phyloP scores from a whole-genome alignment of 345 rosid genomes.

The Euclidium syriacum region DNA sequence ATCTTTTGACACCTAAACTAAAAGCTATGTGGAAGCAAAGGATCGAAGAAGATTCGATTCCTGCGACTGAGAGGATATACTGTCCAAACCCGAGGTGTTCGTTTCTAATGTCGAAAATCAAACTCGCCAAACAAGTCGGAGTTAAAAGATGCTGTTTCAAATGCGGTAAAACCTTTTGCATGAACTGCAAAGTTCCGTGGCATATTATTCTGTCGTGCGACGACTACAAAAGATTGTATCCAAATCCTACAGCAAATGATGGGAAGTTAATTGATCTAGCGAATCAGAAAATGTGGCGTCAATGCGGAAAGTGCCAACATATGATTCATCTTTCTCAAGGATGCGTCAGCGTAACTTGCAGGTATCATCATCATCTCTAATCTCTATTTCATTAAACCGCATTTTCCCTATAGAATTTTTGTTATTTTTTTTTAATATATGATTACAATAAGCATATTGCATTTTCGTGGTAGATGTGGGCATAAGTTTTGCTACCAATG shows the following conservation, averaged over 20 bases:
- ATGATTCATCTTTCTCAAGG: conserved; percentile 43
- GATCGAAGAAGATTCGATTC: conserved; percentile 53
- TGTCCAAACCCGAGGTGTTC: conserved; percentile 71
- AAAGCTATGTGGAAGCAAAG: conserved; percentile 38
- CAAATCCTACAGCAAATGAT: conserved; percentile 34
- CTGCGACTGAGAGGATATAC: conserved; percentile 47
- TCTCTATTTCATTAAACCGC: background rate
- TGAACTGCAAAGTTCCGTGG: conserved; percentile 70
- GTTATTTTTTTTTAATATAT: background rate
- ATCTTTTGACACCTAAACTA: conserved; percentile 50
- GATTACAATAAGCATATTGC: background rate
- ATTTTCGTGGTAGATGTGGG: conserved; percentile 37
- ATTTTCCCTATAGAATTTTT: background rate
- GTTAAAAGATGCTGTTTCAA: conserved; percentile 46
- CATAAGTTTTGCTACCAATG: conserved; percentile 44
- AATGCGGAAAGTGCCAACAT: conserved; percentile 38
- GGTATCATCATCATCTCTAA: conserved; percentile 29
- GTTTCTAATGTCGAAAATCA: conserved; percentile 49
- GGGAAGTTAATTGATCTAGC: conserved; percentile 35
- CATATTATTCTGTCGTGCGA: conserved; percentile 45
- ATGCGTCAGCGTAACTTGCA: conserved; percentile 40
- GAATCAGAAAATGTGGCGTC: conserved; percentile 36
- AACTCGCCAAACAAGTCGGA: conserved; percentile 29
- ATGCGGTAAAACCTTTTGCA: conserved; percentile 49
- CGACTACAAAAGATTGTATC: conserved; percentile 32